Base-by-base conservation (phyloP, 106 monocot genomes). In the Platanthera zijinensis region DNA sequence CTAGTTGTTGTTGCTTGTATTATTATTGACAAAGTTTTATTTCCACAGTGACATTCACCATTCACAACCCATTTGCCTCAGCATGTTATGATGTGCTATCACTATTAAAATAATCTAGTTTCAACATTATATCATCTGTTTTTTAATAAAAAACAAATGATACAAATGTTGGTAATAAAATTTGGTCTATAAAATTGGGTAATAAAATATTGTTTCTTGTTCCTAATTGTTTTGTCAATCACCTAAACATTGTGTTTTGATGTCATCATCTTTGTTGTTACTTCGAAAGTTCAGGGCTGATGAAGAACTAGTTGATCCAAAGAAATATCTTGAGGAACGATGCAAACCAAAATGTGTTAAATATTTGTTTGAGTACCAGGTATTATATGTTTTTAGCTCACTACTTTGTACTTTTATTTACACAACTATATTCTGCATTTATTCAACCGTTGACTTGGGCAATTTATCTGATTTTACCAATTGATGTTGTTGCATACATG, bases 291-390 rank as follows among this genome's bases (percentile, higher is more conserved):
- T 39, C 39, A 88, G 88, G 89, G 86, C 86, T 39, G 89, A 86
- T 72, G 86, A 83, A 17, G 89, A 86, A 77, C 19, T 66, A 77
- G 81, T 86, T 76, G 86, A 89, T 70, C 86, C 74, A 72, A 89
- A 89, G 71, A 72, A 84, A 51, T 84, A 86, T 79, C 80, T 86
- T 18, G 89, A 89, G 75, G 89, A 89, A 19, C 71, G 80, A 3
- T 86, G 86, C 84, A 73, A 89, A 79, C 82, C 84, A 28, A 82
- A 79, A 46, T 89, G 89, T 74, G 86, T 86, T 22, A 89, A 82
- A 77, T 56, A 78, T 50, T 76, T 82, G 22, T 79, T 59, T 78
- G 84, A 71, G 8, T 89, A 86, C 74, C 78, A 56, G 89, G 86
- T 89, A 84, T 47, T 48, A 11, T n/a, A 8, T 48, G 48, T 17